A percentile compares a stretch with the other conserved stretches of the same genome.
These are phyloP conservation scores for Thermochaetoides dissita DNA, from an alignment of 2,329 filamentous ascomycete genomes.

Conservation along the genomic window DNA sequence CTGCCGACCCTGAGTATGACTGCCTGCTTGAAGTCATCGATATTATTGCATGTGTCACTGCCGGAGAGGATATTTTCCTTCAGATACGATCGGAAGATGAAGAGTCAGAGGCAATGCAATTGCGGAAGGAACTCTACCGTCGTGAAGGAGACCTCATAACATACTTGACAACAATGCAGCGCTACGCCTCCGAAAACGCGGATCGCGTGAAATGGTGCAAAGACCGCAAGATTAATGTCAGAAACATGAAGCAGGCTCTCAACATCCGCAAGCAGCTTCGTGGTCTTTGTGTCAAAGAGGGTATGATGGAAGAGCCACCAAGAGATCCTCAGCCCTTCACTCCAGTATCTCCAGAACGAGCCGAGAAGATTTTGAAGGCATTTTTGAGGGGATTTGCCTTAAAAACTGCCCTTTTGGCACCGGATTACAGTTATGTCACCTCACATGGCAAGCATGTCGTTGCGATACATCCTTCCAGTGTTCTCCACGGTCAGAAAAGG, in stretches of 20 bases:
- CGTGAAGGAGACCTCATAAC: slow-evolving; percentile 53
- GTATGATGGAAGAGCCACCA: slow-evolving; percentile 31
- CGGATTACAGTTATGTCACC: slow-evolving; percentile 48
- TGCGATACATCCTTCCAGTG: slow-evolving; percentile 48
- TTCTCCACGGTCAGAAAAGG: slow-evolving; percentile 46
- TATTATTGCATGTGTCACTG: slow-evolving; percentile 53
- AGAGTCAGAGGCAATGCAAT: slow-evolving; percentile 37
- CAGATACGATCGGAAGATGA: slow-evolving; percentile 45
- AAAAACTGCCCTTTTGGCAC: slow-evolving; percentile 46
- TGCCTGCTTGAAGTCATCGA: slow-evolving; percentile 77
- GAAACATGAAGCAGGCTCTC: slow-evolving; percentile 49
- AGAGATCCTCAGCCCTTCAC: slow-evolving; percentile 42
- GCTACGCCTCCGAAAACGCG: slow-evolving; percentile 41
- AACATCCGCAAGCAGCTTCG: slow-evolving; percentile 50
- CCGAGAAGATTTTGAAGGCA: slow-evolving; percentile 41
- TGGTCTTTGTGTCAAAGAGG: slow-evolving; percentile 37
- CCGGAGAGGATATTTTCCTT: slow-evolving; percentile 49
- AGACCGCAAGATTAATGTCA: slow-evolving; percentile 39
- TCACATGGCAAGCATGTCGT: slow-evolving; percentile 46
- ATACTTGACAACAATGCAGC: slow-evolving; percentile 48
- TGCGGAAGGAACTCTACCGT: slow-evolving; percentile 42
- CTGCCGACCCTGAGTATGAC: slow-evolving; percentile 53
- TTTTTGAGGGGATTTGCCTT: slow-evolving; percentile 48
- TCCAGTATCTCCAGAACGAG: slow-evolving; percentile 39
- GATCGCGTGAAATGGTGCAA: slow-evolving; percentile 45